Percentiles rank a stretch among this genome's conserved stretches.
Conservation (phyloP, 805 yeast species). For the Pichia exigua region DNA sequence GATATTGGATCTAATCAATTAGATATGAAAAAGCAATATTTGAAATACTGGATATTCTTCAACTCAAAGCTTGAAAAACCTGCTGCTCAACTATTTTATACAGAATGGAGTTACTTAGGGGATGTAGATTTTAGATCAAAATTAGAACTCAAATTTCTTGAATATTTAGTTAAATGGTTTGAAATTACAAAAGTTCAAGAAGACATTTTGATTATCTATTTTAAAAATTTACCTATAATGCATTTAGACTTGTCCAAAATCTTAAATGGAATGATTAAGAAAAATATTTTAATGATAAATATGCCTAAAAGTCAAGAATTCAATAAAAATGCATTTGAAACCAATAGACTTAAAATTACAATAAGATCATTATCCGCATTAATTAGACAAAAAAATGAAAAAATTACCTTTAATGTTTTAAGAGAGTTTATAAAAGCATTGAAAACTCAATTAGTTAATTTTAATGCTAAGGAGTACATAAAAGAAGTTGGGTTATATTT, state of each 20-base stretch:
- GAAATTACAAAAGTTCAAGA: background rate
- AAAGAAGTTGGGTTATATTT: conserved; percentile 19
- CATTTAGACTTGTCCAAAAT: background rate
- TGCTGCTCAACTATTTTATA: conserved; percentile 15
- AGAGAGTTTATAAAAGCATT: background rate
- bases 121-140: conserved; percentile 9
- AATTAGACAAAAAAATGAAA: background rate
- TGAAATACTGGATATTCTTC: conserved; percentile 9
- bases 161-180: conserved; percentile 1
- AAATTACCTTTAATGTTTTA: background rate
- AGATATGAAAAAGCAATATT: background rate
- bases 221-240: conserved; percentile 6
- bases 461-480: conserved; percentile 11
- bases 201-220: conserved; percentile 4
- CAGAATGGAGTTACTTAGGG: conserved; percentile 27
- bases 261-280: background rate
- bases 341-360: background rate
- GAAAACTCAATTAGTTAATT: conserved; percentile 1
- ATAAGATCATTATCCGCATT: conserved; percentile 4
- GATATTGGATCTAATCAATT: background rate
- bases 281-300: background rate
- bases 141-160: conserved; percentile 21
- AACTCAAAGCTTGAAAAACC: conserved; percentile 1
- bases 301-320: background rate
- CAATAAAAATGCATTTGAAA: background rate